Conservation (phyloP, 441 rosid species). For the Pelargonium australe region DNA sequence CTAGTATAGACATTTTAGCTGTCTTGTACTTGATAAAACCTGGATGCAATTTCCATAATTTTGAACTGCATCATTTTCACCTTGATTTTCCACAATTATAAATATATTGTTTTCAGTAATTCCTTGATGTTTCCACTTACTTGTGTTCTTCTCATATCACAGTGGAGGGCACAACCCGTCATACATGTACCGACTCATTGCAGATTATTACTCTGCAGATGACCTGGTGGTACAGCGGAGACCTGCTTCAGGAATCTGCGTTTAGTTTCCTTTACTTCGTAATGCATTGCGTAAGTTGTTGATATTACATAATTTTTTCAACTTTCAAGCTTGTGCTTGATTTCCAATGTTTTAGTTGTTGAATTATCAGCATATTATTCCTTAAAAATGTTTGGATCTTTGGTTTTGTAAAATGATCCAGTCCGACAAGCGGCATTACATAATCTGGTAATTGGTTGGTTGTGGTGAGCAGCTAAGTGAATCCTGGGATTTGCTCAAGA, state of each 20-base stretch:
- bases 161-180: constrained; percentile 99
- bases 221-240: constrained; percentile 68
- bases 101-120: too few relatives aligned
- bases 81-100: too few relatives aligned
- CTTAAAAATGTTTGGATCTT: constrained; percentile 8
- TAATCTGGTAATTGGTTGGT: not conserved
- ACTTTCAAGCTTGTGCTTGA: not conserved
- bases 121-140: not conserved
- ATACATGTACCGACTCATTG: constrained; percentile 89
- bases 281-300: constrained; percentile 16
- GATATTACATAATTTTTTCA: not conserved
- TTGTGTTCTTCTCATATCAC: constrained; percentile 16
- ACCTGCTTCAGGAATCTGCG: constrained; percentile 36
- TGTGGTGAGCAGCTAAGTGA: not conserved
- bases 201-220: constrained; percentile 94
- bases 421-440: not conserved
- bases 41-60: not conserved
- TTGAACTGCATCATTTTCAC: not conserved
- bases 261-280: constrained; percentile 3
- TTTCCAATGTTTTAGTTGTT: not conserved
- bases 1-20: not conserved
- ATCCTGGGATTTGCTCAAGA: not conserved
- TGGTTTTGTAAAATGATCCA: not conserved
- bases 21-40: constrained; percentile 5
- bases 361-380: not conserved